Evolutionary conservation across 306 rosid genomes (phyloP).

Genomic region (Calophaca sinica): DNA sequence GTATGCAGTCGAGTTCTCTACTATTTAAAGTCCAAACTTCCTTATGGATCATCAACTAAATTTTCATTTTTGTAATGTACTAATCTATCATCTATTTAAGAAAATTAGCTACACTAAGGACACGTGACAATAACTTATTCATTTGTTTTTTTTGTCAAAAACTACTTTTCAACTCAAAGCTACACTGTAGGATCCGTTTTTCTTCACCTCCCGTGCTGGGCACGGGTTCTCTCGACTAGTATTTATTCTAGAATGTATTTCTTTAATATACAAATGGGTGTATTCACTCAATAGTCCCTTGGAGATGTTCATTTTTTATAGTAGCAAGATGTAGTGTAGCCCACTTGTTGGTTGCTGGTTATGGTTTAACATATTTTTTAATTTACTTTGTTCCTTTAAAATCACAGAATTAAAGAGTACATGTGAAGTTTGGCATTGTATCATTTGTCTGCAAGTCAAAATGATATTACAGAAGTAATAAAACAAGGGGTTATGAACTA

Average conservation of each 20-base stretch:
- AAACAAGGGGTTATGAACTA: constrained; percentile 10
- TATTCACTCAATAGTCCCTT: neutral
- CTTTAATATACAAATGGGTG: neutral
- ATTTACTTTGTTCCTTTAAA: constrained; percentile 9
- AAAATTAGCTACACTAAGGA: too few relatives aligned
- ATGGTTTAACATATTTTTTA: neutral
- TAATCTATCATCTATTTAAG: too few relatives aligned
- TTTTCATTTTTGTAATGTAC: neutral
- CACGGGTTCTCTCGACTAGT: too few relatives aligned
- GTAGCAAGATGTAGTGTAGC: too few relatives aligned
- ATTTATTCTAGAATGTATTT: neutral
- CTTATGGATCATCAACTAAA: neutral
- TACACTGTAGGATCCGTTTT: too few relatives aligned
- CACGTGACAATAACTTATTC: too few relatives aligned
- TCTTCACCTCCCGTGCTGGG: too few relatives aligned
- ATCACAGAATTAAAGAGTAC: neutral
- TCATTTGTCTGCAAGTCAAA: neutral
- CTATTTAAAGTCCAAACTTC: neutral
- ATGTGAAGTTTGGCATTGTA: constrained; percentile 3
- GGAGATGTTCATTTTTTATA: neutral
- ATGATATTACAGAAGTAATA: neutral
- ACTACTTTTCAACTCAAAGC: too few relatives aligned
- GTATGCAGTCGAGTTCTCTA: neutral
- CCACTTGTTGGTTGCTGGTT: too few relatives aligned
- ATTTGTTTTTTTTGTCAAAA: too few relatives aligned